These are phyloP conservation scores for Claviceps sp. DNA, from an alignment of 2,329 filamentous ascomycete genomes.

Conservation along the genomic window DNA sequence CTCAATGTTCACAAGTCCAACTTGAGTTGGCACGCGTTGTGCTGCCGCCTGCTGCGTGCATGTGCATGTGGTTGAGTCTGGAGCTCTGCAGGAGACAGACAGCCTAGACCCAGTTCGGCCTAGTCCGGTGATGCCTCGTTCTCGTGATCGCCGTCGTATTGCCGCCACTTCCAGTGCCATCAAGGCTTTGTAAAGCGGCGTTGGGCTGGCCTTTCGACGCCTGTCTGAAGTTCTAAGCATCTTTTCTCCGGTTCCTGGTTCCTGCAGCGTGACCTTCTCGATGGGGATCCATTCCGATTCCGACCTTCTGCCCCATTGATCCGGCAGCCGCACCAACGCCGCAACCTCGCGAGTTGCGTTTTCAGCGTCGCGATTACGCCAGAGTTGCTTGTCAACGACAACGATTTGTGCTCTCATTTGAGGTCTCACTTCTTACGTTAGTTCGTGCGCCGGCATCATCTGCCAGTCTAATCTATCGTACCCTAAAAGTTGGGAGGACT, in stretches of 20 bases:
- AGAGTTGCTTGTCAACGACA: not conserved
- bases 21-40: not conserved
- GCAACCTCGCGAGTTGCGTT: not conserved
- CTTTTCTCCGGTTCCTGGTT: not conserved
- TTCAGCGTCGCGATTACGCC: not conserved
- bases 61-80: too few relatives aligned
- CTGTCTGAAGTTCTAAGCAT: not conserved
- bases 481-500: not conserved
- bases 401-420: not conserved
- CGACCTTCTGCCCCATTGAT: not conserved
- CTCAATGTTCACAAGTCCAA: not conserved
- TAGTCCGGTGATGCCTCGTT: too few relatives aligned
- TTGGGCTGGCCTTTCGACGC: not conserved
- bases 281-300: not conserved
- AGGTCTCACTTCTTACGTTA: not conserved
- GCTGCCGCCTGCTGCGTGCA: not conserved
- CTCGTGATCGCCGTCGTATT: not conserved
- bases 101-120: not conserved
- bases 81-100: not conserved
- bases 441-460: not conserved
- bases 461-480: not conserved
- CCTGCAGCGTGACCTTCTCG: constrained; percentile 2
- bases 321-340: not conserved
- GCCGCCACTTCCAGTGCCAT: not conserved
- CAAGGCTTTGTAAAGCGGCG: not conserved